Base-by-base conservation (phyloP, 768 basidiomycete genomes). In the Leucocoprinus birnbaumii region DNA sequence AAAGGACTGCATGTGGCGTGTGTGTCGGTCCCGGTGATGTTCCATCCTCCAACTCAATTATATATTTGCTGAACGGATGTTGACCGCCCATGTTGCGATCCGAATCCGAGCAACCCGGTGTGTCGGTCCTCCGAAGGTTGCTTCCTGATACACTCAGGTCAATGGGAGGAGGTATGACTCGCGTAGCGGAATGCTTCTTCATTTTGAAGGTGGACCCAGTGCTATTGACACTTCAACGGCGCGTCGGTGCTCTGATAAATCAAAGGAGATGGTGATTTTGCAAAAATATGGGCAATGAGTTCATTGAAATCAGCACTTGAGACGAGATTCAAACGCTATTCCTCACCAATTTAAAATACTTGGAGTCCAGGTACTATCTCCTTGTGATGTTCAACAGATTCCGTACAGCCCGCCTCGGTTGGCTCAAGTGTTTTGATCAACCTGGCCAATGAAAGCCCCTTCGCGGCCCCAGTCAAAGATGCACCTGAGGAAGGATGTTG, bases 111-210 rank as follows among this genome's bases (percentile, higher is more conserved):
- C 9, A 14, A 10, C 22, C 18, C 24, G 11, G 50, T 11, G 50
- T 25, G 10, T 8, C 16, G 16, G n/a, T 13, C 7, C 53, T 26
- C 37, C n/a, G 11, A 19, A 47, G 27, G 21, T 55, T 48, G 19
- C 53, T 55, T 19, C 53, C 53, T n/a, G 53, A 40, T 3, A 48
- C 24, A 3, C 53, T 46, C 18, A 49, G 54, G 22, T 55, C 40
- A 41, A 55, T 55, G 46, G 54, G 54, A 31, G 54, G 48, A 5
- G 54, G 54, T 19, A 55, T 43, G 26, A 8, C 21, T 16, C 53
- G 53, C 6, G 16, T 55, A 2, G 53, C 41, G 26, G 53, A 55
- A 41, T 31, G 31, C 31, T n/a, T 42, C 48, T 49, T 55, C 54
- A 55, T 55, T 55, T 40, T 47, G 38, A 40, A 53, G 16, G 3